Evolutionary conservation across 768 basidiomycete genomes (phyloP), one percentile per base, ranked within the genome.

Genomic region (Podaxis sp.): DNA sequence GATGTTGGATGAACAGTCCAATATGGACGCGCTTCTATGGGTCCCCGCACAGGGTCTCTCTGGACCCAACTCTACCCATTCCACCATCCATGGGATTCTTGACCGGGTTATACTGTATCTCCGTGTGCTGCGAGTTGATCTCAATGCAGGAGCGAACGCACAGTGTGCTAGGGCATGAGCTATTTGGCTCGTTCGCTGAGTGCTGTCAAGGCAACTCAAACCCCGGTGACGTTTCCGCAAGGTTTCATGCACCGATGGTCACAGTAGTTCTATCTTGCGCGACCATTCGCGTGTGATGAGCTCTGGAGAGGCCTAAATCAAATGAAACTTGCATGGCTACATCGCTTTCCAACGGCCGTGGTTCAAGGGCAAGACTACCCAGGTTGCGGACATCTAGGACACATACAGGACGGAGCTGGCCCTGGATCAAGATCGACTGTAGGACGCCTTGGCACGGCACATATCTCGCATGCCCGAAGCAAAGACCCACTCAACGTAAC

Each of bases 281-380:
- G 33, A 25, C n/a, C 29, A 12, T 38, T 47, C 54, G 47, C 25
- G 22, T 36, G n/a, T n/a, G 9, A 40, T 37, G n/a, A 38, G 13
- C 17, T n/a, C 54, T 55, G 36, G 55, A 56, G 55, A 36, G 61
- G 36, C 55, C 54, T 49, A 51, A 62, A 62, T 29, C 46, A 29
- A 62, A 53, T 8, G 61, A 62, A 62, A 53, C 55, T 56, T 56
- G 61, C 46, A 62, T 62, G 61, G 61, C 61, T 62, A 62, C 49
- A 24, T 56, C 36, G 24, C 55, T 47, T 29, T 55, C 29, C 15
- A 17, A 38, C 25, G 47, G 36, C 27, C 51, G 47, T 38, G 54
- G 47, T 33, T 50, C 53, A 50, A 62, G 55, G 61, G 22, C 1
- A 40, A 40, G 54, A 62, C 54, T 27, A 38, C 12, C 3, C 43